These are phyloP conservation scores for Aspergillus sp. DNA, from an alignment of 2,329 filamentous ascomycete genomes.

Conservation along the genomic window DNA sequence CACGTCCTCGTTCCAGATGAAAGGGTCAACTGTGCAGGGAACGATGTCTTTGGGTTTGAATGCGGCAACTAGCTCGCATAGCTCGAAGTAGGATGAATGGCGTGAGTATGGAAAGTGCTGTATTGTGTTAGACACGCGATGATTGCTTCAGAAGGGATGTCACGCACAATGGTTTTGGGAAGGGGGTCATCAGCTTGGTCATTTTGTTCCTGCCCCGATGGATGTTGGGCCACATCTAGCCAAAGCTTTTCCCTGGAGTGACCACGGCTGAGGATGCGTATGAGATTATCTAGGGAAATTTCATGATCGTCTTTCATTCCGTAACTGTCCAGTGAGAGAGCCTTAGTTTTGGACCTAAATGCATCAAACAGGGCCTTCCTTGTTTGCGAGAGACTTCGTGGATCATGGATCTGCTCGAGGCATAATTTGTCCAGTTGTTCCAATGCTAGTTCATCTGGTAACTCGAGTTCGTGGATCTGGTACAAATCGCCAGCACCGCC, in stretches of 20 bases:
- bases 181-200: slow-evolving; percentile 12
- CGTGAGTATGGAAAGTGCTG: slow-evolving; percentile 78
- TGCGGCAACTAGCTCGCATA: slow-evolving; percentile 66
- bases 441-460: slow-evolving; percentile 50
- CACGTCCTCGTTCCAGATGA: slow-evolving; percentile 61
- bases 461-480: slow-evolving; percentile 65
- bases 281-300: slow-evolving; percentile 38
- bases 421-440: slow-evolving; percentile 57
- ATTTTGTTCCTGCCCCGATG: background rate
- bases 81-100: slow-evolving; percentile 81
- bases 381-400: slow-evolving; percentile 26
- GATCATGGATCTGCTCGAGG: slow-evolving; percentile 36
- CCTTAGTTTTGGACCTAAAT: slow-evolving; percentile 32
- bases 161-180: slow-evolving; percentile 37
- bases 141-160: background rate
- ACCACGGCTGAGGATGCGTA: slow-evolving; percentile 30
- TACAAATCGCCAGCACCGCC: slow-evolving; percentile 76
- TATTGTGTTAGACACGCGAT: slow-evolving; percentile 6
- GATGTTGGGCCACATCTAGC: background rate
- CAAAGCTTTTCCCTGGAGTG: slow-evolving; percentile 4
- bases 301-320: slow-evolving; percentile 38
- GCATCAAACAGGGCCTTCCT: slow-evolving; percentile 32
- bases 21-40: slow-evolving; percentile 72
- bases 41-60: slow-evolving; percentile 76
- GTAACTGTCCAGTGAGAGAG: slow-evolving; percentile 38